Evolutionary conservation across 768 basidiomycete genomes (phyloP), one percentile per base, ranked within the genome.

Genomic region (Strobilomyces confusus): DNA sequence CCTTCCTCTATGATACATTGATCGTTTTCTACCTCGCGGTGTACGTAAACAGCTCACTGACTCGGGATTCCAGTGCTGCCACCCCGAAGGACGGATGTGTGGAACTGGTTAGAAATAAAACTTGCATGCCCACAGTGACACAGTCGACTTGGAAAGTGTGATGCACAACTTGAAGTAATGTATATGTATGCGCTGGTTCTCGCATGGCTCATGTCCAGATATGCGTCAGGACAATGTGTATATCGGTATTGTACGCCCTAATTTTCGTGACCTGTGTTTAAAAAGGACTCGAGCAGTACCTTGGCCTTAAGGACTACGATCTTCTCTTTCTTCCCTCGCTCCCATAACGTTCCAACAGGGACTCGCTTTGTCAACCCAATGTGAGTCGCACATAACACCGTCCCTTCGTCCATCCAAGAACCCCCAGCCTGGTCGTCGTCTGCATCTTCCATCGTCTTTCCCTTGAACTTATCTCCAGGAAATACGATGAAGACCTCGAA

Each of bases 381-480:
- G 14, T 43, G 42, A 7, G 42, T 43, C 25, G 42, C 23, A 26
- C 42, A 43, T 15, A 43, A 26, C 7, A 43, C 23, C 6, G 15
- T 15, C 8, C 13, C 42, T 23, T 14, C 42, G 17, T 43, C 25
- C 14, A 43, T 29, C 29, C 29, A 29, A 29, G 29, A 15, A 36
- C 7, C 9, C 23, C 42, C 42, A 25, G 9, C 23, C 9, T 9
- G 14, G 6, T 14, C 42, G 17, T 43, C 42, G 17, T 43, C 42
- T 15, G 42, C 42, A 14, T 25, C 42, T 17, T 43, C 42, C 42
- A 58, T 56, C 14, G 20, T 30, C 44, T 41, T 46, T 3, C 23
- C 46, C 25, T 44, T 43, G 20, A 58, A 58, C 29, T 25, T 57
- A 12, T 49, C 48, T 8, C 58, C 48, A 25, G 58, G 55, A 6